Base-by-base conservation (phyloP, 1,139 yeast genomes). In the Blastobotrys buckinghamii region DNA sequence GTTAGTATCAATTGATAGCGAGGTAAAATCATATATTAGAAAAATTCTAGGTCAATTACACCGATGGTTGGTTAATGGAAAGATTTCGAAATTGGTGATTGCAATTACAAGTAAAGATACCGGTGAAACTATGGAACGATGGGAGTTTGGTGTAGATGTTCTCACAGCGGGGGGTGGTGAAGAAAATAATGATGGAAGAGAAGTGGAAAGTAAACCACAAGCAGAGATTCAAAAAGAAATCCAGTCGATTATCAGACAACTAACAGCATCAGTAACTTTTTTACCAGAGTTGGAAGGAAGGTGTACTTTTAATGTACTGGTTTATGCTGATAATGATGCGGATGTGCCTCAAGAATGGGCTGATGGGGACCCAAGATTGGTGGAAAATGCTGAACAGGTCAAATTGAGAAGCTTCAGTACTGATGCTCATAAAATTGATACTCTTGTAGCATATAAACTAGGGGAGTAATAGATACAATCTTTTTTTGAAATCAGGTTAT, bases 241-340 rank as follows among this genome's bases (percentile, higher is more conserved):
- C 16, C 94, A 88, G 62, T 81, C 92, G 0, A 82, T 90, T 20
- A 81, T 90, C 42, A 77, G 96, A 42, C 97, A 90, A 61, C 85
- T 90, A 47, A 88, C 96, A 0, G 88, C 96, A 0, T 84, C 94
- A 47, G 87, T 86, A 1, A 81, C 96, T 0, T 88, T 88, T 62
- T 72, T 90, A 47, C 97, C 97, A 0, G 76, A 84, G 27, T 69
- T 90, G 39, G 72, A 74, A 49, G 79, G 82, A 13, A 79, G 78
- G 24, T 82, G 84, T 59, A 86, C 96, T 0, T 89, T 90, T 66
- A 89, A 86, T 60, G 95, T 90, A 1, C 71, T 89, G 52, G 96
- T 89, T 0, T 84, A 86, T 62, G 86, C 96, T 0, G 88, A 84
- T 55, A 82, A 83, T 1, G 78, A 78, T 53, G 79, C 84, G 13